Conservation (phyloP, 2,329 filamentous ascomycete species). For the Dothideomycetes sp. region DNA sequence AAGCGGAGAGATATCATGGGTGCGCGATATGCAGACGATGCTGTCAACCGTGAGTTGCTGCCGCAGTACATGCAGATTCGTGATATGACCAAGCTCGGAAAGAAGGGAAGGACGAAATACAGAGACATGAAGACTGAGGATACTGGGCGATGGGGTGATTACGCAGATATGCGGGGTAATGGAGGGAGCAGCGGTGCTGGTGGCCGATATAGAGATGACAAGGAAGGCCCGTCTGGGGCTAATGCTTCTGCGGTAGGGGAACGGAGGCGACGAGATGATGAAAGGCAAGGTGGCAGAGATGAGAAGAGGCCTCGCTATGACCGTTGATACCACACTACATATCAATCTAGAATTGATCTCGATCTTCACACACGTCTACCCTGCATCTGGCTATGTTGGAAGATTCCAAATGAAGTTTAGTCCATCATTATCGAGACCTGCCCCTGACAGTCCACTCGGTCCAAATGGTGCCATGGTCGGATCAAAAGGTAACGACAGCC, state of each 20-base stretch:
- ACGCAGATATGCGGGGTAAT: conserved; percentile 40
- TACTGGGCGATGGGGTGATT: conserved; percentile 70
- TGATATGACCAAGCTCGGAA: conserved; percentile 87
- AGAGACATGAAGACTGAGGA: conserved; percentile 81
- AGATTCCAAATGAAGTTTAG: conserved; percentile 3
- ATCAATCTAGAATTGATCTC: no score
- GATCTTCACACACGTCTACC: no score
- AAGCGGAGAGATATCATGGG: conserved; percentile 80
- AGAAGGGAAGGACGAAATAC: conserved; percentile 85
- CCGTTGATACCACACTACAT: no score
- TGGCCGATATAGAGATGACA: conserved; percentile 34
- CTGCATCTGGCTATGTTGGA: no score
- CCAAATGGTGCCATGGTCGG: background rate
- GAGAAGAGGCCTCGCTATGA: conserved; percentile 34
- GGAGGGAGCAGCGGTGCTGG: conserved; percentile 44
- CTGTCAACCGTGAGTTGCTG: conserved; percentile 68
- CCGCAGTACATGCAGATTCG: conserved; percentile 87
- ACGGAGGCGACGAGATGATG: conserved; percentile 35
- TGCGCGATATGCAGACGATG: conserved; percentile 69
- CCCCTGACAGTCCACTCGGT: background rate
- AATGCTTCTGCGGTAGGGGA: conserved; percentile 62
- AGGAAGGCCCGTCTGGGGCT: conserved; percentile 48
- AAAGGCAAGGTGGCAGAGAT: conserved; percentile 27
- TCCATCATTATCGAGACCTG: background rate
- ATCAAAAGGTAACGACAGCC: conserved; percentile 1